Evolutionary conservation across 1,284 basidiomycete genomes (phyloP), one percentile per base, ranked within the genome.

Genomic region (Moesziomyces sp.): DNA sequence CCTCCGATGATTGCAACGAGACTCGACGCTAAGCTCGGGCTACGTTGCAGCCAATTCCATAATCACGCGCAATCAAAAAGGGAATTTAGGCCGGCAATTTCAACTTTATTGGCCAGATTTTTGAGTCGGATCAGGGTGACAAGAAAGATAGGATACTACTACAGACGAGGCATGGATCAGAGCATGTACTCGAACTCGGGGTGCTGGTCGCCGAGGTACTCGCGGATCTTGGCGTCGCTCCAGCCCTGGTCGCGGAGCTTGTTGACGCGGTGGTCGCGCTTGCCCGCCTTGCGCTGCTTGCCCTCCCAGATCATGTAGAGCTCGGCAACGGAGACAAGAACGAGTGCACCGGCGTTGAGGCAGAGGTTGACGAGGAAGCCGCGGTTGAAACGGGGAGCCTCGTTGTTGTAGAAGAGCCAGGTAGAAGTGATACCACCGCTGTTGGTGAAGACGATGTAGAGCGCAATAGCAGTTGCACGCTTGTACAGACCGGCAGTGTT

Each of bases 371-470:
- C 70, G 23, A 69, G 58, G 55, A 76, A 67, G 9, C 81, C 78
- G 13, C 77, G 70, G 14, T 26, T 45, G 58, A 52, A 77, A 5
- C 68, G 52, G 6, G 78, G 74, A 3, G 63, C 72, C 38, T 78
- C 79, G 21, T 55, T 46, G 35, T 64, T 60, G 46, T 66, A 54
- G 50, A 76, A 80, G 5, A 83, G 59, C 78, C 80, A 83, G 0
- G 71, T 63, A 3, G 50, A 55, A 1, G 63, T 52, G n/a, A 83
- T 68, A 10, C 79, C 81, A 10, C 78, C 79, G 16, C 48, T 46
- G 55, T 81, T 81, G 16, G 78, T 78, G 19, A 74, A 69, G 21
- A 81, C 74, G 47, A 80, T 80, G 46, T 77, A 63, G 6, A 80
- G 53, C 0, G 74, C 78, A 23, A 78, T 74, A 18, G 54, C 49